phyloP scores from a whole-genome alignment of 768 basidiomycete genomes.

The Tricholoma furcatifolium region DNA sequence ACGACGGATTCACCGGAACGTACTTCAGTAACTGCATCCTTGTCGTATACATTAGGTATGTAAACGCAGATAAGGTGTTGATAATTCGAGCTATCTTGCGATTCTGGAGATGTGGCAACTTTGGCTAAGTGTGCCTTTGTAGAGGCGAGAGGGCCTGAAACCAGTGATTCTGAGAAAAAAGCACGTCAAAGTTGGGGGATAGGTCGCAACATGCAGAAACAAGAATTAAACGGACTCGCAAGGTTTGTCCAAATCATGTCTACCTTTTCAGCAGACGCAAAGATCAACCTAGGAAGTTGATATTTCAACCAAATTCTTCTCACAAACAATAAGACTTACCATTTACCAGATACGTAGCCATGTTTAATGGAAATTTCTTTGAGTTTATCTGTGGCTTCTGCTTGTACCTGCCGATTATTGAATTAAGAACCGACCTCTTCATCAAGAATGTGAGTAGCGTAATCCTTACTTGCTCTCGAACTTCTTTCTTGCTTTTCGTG shows the following conservation, averaged over 20 bases:
- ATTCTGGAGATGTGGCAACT: constrained; percentile 60
- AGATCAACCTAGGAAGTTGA: constrained; percentile 53
- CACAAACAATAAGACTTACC: constrained; percentile 35
- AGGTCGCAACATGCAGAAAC: neutral
- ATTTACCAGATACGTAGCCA: constrained; percentile 64
- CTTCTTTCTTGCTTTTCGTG: constrained; percentile 71
- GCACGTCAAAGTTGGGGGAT: neutral
- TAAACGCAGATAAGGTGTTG: constrained; percentile 74
- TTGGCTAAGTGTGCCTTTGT: constrained; percentile 60
- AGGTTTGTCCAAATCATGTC: constrained; percentile 62
- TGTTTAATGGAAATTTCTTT: constrained; percentile 58
- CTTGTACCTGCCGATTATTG: constrained; percentile 46
- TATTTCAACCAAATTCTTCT: neutral
- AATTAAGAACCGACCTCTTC: neutral
- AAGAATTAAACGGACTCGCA: constrained; percentile 44
- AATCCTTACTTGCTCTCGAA: constrained; percentile 58
- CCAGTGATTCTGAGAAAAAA: constrained; percentile 50
- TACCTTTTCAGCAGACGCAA: constrained; percentile 59
- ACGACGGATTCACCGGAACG: neutral
- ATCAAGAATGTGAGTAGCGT: neutral
- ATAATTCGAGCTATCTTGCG: constrained; percentile 40
- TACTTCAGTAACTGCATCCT: constrained; percentile 55
- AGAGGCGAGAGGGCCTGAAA: constrained; percentile 58
- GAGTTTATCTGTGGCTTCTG: constrained; percentile 54
- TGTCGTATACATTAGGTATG: constrained; percentile 70